Evolutionary conservation across 2,329 filamentous ascomycete species (phyloP).

Genomic region (Ophiostoma perfectum): DNA sequence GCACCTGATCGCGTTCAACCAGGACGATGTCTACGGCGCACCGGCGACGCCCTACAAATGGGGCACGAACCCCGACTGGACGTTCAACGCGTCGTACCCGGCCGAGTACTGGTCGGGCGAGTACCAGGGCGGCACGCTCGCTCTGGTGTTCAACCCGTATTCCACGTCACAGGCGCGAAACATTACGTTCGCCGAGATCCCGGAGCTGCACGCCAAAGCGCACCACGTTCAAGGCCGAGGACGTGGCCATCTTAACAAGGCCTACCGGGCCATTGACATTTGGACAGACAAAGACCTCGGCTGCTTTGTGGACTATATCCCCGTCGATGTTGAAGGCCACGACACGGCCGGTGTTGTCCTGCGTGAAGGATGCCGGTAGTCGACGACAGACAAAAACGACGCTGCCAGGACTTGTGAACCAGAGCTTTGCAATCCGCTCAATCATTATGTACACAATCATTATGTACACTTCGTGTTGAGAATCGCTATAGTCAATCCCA

Average conservation of each 20-base stretch:
- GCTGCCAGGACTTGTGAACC: too few relatives aligned
- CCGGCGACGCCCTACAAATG: slow-evolving; percentile 44
- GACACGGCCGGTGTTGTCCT: slow-evolving; percentile 34
- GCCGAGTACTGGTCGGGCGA: slow-evolving; percentile 47
- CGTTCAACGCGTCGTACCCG: slow-evolving; percentile 44
- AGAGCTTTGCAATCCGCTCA: too few relatives aligned
- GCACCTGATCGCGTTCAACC: slow-evolving; percentile 40
- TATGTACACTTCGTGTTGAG: too few relatives aligned
- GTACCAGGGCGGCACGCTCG: slow-evolving; percentile 40
- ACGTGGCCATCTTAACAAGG: slow-evolving; percentile 20
- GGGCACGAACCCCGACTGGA: slow-evolving; percentile 46
- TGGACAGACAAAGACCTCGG: slow-evolving; percentile 43
- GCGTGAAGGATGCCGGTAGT: not conserved
- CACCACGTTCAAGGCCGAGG: not conserved
- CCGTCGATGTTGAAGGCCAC: slow-evolving; percentile 33
- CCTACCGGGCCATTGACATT: slow-evolving; percentile 41
- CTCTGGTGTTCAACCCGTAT: slow-evolving; percentile 45
- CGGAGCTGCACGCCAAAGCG: slow-evolving; percentile 32
- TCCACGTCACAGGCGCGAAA: slow-evolving; percentile 34
- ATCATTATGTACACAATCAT: too few relatives aligned
- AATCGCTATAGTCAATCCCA: too few relatives aligned
- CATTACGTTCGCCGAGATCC: slow-evolving; percentile 41
- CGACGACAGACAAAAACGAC: too few relatives aligned
- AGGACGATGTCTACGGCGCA: slow-evolving; percentile 40
- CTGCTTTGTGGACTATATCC: slow-evolving; percentile 31